Percentiles rank a stretch among this genome's conserved stretches.
These are phyloP conservation scores for Colletotrichum abscissum DNA, from an alignment of 2,329 filamentous ascomycete genomes.

Conservation along the genomic window DNA sequence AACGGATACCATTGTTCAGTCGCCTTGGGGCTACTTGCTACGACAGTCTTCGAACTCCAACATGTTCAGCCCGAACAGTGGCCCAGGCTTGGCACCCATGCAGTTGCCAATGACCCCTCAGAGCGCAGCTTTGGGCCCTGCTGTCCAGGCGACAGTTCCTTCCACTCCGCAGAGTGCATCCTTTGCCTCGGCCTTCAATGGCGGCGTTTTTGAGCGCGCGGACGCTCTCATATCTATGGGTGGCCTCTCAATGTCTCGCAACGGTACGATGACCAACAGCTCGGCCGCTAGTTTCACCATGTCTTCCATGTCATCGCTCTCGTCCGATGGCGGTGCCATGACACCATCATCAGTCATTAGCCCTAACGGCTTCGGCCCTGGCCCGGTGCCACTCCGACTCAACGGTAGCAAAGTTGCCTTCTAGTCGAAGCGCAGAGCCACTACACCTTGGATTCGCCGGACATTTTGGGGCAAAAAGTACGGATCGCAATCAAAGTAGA, in stretches of 20 bases:
- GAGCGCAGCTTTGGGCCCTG: constrained; percentile 88
- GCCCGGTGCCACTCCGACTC: constrained; percentile 43
- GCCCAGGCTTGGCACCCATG: constrained; percentile 45
- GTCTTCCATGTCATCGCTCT: constrained; percentile 52
- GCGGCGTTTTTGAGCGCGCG: constrained; percentile 70
- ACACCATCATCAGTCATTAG: constrained; percentile 46
- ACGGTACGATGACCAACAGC: constrained; percentile 57
- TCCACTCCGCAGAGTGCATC: constrained; percentile 72
- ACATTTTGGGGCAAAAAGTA: constrained; percentile 24
- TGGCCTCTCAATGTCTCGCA: constrained; percentile 68
- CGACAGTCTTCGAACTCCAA: constrained; percentile 39
- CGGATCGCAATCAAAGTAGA: constrained; percentile 1
- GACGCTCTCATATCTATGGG: constrained; percentile 68
- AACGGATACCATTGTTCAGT: constrained; percentile 74
- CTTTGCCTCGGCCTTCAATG: constrained; percentile 65
- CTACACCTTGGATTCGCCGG: constrained; percentile 32
- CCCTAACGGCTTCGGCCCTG: constrained; percentile 41
- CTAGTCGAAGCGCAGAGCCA: constrained; percentile 40
- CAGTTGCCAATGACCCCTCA: constrained; percentile 85
- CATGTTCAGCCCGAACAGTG: constrained; percentile 37
- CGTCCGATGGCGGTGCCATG: constrained; percentile 50
- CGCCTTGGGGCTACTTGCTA: constrained; percentile 65
- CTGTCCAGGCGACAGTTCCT: constrained; percentile 89
- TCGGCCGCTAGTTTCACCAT: constrained; percentile 36
- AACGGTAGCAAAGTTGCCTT: constrained; percentile 53